These are phyloP conservation scores for Crithidia brevicula DNA, from an alignment of 208 protist genomes.

Conservation along the genomic window DNA sequence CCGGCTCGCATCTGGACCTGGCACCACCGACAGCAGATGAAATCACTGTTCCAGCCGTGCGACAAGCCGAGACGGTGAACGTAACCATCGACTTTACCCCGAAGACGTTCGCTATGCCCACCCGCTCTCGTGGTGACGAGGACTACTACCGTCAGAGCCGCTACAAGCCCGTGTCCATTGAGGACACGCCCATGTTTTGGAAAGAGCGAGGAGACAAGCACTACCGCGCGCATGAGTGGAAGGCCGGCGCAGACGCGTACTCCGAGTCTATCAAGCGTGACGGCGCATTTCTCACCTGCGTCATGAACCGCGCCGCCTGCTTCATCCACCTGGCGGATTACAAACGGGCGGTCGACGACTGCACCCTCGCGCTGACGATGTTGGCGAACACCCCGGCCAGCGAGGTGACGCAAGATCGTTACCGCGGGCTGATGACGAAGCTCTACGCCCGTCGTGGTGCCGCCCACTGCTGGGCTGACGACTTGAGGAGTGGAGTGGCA, in stretches of 20 bases:
- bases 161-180: conserved; percentile 91
- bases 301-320: conserved; percentile 90
- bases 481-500: conserved; percentile 59
- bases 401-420: conserved; percentile 90
- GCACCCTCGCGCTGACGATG: conserved; percentile 86
- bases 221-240: conserved; percentile 77
- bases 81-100: conserved; percentile 90
- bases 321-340: conserved; percentile 83
- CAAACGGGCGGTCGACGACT: conserved; percentile 86
- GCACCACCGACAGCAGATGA: neutral
- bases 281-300: conserved; percentile 88
- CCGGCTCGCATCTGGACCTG: neutral
- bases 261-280: conserved; percentile 93
- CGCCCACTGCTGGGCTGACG: conserved; percentile 81
- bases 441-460: conserved; percentile 84
- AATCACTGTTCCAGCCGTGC: conserved; percentile 42
- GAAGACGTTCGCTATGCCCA: conserved; percentile 76
- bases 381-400: conserved; percentile 91
- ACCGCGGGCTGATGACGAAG: conserved; percentile 87
- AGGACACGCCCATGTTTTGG: conserved; percentile 94
- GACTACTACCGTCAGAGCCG: conserved; percentile 92
- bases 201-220: conserved; percentile 89
- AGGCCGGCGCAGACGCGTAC: conserved; percentile 85
- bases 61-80: conserved; percentile 75
- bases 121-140: conserved; percentile 88